phyloP scores from a whole-genome alignment of 192 early-diverging fungal species.

The Lobosporangium transversale region DNA sequence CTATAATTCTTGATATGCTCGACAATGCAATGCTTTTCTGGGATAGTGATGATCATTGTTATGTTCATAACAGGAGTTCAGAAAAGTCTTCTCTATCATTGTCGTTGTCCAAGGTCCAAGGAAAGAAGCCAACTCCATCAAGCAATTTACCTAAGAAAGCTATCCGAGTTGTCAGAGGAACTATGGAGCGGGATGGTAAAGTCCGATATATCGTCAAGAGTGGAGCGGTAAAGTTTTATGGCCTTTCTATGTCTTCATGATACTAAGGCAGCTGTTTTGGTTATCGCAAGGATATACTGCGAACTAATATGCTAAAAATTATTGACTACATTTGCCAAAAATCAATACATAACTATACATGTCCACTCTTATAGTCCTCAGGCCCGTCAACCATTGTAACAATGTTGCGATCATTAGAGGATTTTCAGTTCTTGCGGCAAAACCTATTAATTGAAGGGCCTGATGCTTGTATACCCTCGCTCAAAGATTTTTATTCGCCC shows the following conservation, averaged over 20 bases:
- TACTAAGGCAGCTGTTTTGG: no score
- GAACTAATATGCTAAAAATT: no score
- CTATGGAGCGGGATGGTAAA: conserved; percentile 37
- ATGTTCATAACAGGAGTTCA: no score
- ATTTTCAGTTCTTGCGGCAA: conserved; percentile 56
- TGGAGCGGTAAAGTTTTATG: conserved; percentile 38
- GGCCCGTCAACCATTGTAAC: conserved; percentile 45
- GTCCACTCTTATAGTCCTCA: conserved; percentile 11
- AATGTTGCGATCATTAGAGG: conserved; percentile 56
- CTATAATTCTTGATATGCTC: conserved; percentile 29
- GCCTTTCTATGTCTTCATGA: no score
- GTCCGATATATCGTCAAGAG: conserved; percentile 54
- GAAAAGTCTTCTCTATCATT: not conserved
- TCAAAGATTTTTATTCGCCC: conserved; percentile 52
- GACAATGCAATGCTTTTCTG: conserved; percentile 50
- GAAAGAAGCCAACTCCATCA: not conserved
- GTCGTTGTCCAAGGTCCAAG: not conserved
- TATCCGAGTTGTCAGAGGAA: conserved; percentile 49
- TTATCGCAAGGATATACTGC: no score
- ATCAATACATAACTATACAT: no score
- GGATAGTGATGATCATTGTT: not conserved
- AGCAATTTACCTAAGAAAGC: conserved; percentile 12
- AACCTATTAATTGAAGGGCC: conserved; percentile 54
- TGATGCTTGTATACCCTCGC: conserved; percentile 56
- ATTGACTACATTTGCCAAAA: no score